phyloP scores from a whole-genome alignment of 345 rosid genomes.

The Cardamine chenopodiifolia region DNA sequence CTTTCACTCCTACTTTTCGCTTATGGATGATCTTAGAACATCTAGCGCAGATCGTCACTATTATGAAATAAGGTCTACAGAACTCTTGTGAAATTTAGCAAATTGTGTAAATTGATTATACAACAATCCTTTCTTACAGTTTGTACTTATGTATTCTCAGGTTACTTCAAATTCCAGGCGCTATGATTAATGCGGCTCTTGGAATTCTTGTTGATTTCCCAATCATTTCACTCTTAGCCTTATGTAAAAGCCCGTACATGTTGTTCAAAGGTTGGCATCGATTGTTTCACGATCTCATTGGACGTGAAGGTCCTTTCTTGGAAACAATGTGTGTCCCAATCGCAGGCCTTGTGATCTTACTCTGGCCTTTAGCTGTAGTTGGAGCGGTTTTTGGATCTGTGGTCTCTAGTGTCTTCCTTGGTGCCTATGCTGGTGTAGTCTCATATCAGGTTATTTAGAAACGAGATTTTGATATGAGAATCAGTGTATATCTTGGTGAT shows the following conservation, averaged over 20 bases:
- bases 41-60: slow-evolving; percentile 58
- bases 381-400: slow-evolving; percentile 87
- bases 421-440: slow-evolving; percentile 76
- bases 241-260: slow-evolving; percentile 88
- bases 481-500: neutral
- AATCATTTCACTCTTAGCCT: slow-evolving; percentile 64
- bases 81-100: neutral
- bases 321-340: slow-evolving; percentile 98
- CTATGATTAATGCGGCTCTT: slow-evolving; percentile 60
- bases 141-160: slow-evolving; percentile 46
- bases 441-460: slow-evolving; percentile 56
- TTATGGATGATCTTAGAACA: slow-evolving; percentile 70
- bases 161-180: slow-evolving; percentile 69
- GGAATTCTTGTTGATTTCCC: slow-evolving; percentile 77
- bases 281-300: slow-evolving; percentile 89
- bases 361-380: slow-evolving; percentile 93
- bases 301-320: slow-evolving; percentile 98
- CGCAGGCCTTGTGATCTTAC: slow-evolving; percentile 90
- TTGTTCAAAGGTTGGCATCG: slow-evolving; percentile 94
- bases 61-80: slow-evolving; percentile 79
- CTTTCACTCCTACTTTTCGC: slow-evolving; percentile 69
- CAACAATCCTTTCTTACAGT: neutral
- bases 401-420: slow-evolving; percentile 79
- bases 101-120: neutral
- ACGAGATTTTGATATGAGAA: neutral